Conservation (phyloP, 1,284 basidiomycete genomes). For the Ceratobasidium sp. region DNA sequence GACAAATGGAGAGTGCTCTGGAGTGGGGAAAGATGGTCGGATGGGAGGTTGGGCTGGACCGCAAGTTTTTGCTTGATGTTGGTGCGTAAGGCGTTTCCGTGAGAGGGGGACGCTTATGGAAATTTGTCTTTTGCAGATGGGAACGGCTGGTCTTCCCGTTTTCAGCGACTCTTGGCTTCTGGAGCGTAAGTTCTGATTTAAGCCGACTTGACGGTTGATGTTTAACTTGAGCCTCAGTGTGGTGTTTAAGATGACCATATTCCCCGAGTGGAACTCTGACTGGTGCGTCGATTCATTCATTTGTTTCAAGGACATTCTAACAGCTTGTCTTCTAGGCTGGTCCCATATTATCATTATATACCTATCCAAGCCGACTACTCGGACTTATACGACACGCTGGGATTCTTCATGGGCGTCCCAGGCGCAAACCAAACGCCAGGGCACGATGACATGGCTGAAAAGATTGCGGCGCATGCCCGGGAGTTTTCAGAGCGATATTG, state of each 20-base stretch:
- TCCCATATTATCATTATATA: conserved; percentile 53
- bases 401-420: conserved; percentile 61
- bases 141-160: conserved; percentile 55
- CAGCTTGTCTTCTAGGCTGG: background rate
- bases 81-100: conserved; percentile 21
- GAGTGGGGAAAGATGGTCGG: conserved; percentile 33
- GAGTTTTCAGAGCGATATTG: conserved; percentile 60
- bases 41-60: conserved; percentile 36
- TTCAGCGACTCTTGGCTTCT: conserved; percentile 57
- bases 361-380: conserved; percentile 60
- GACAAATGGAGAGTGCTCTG: conserved; percentile 46
- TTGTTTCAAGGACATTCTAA: background rate
- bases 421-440: conserved; percentile 53
- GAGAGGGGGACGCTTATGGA: background rate
- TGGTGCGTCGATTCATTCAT: conserved; percentile 58
- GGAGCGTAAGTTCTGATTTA: conserved; percentile 48
- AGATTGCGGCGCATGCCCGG: conserved; percentile 59
- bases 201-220: background rate
- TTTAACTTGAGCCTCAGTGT: conserved; percentile 51
- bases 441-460: conserved; percentile 60
- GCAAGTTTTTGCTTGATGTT: conserved; percentile 48
- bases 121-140: conserved; percentile 42
- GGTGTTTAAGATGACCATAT: conserved; percentile 60
- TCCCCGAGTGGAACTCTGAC: conserved; percentile 60
- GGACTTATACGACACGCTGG: conserved; percentile 62